Evolutionary conservation across 2,329 filamentous ascomycete species (phyloP), one percentile per base, ranked within the genome.

Genomic region (Apiospora sp.): DNA sequence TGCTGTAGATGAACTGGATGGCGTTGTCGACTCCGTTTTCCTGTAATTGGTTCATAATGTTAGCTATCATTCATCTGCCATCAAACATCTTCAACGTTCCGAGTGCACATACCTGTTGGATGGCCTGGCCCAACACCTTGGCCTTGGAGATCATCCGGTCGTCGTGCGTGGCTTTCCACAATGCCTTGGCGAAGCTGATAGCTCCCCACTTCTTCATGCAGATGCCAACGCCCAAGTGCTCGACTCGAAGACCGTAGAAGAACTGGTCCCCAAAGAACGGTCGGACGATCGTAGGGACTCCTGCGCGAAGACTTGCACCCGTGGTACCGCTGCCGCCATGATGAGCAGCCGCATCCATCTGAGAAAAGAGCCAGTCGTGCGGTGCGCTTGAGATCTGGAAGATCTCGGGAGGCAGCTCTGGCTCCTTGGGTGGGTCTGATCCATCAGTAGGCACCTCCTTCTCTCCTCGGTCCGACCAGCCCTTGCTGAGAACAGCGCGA

Each of bases 201-300:
- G 94, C 92, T 30, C 96, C 97, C 85, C 98, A 91, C 82, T 94
- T 96, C 85, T 93, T 95, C 77, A 99, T 87, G 79, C 92, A 94
- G 27, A 98, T 92, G 0, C 96, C 96, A 2, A 98, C 96, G 0
- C 96, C 96, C 7, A 99, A 87, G 79, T 98, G 96, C 81, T 98
- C 95, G 1, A 98, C 93, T 4, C 96, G 89, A 43, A 88, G 90
- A 8, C 95, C 96, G 78, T 97, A 98, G 86, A 99, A 99, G 87
- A 93, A 98, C 80, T 99, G 96, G 78, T 99, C 96, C 6, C 96
- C 96, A 80, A 99, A 99, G 86, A 98, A 99, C 0, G 96, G 96
- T 74, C 96, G 94, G 80, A 98, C 93, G 75, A 99, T 95, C 0
- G 96, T 98, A 0, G 96, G 96, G 6, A 98, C 90, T 2, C 96